A percentile compares a stretch with the other conserved stretches of the same genome.
Conservation (phyloP, 805 yeast species). For the Candida saitoana region DNA sequence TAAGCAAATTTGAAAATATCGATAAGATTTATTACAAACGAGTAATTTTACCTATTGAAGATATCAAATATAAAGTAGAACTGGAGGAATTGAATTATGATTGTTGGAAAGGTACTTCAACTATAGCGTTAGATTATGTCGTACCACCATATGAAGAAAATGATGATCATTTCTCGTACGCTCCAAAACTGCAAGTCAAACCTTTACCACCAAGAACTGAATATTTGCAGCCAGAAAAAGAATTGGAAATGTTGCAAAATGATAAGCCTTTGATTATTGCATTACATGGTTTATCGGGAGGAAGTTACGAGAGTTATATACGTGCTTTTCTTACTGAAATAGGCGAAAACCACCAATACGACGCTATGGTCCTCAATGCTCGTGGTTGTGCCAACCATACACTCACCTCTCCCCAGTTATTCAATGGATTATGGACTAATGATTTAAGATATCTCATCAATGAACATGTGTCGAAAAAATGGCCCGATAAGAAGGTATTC, state of each 20-base stretch:
- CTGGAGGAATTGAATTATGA: slow-evolving; percentile 34
- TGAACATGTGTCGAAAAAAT: slow-evolving; percentile 43
- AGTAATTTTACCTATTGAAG: slow-evolving; percentile 31
- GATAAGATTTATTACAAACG: slow-evolving; percentile 47
- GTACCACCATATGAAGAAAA: slow-evolving; percentile 8
- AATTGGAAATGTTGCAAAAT: slow-evolving; percentile 31
- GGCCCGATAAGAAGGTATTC: slow-evolving; percentile 63
- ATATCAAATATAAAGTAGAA: slow-evolving; percentile 20
- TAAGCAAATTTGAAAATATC: slow-evolving; percentile 37
- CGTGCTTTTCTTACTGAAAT: slow-evolving; percentile 49
- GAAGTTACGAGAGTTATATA: slow-evolving; percentile 71
- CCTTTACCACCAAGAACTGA: slow-evolving; percentile 67
- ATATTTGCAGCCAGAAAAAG: slow-evolving; percentile 48
- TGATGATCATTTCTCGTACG: slow-evolving; percentile 21
- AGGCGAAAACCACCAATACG: slow-evolving; percentile 40
- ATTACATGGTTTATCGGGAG: slow-evolving; percentile 75
- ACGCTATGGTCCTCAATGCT: slow-evolving; percentile 59
- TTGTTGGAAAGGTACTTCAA: slow-evolving; percentile 40
- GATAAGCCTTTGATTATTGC: slow-evolving; percentile 57
- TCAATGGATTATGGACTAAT: slow-evolving; percentile 64
- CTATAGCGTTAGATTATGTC: slow-evolving; percentile 50
- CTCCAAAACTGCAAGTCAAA: slow-evolving; percentile 48
- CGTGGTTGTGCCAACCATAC: slow-evolving; percentile 78
- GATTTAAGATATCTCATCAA: slow-evolving; percentile 61
- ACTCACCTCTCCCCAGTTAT: slow-evolving; percentile 62